These are phyloP conservation scores for Litsea cubeba DNA, from an alignment of 164 flowering plant species.

Conservation along the genomic window DNA sequence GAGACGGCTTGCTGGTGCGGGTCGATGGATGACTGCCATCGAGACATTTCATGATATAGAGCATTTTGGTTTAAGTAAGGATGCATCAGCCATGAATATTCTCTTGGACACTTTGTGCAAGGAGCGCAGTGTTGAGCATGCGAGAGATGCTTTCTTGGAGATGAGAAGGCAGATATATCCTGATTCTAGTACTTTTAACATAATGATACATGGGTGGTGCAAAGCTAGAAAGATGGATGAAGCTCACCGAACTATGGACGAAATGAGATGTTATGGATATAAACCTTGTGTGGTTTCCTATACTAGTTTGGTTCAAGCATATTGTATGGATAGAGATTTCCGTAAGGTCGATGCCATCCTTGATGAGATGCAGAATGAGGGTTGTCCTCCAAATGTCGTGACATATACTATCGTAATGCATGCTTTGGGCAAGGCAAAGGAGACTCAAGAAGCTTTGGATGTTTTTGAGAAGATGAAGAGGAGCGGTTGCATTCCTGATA, in stretches of 20 bases:
- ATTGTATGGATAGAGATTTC: conserved; percentile 52
- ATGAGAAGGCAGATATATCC: conserved; percentile 36
- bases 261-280: conserved; percentile 43
- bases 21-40: conserved; percentile 39
- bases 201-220: conserved; percentile 65
- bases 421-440: conserved; percentile 53
- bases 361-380: conserved; percentile 47
- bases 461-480: conserved; percentile 51
- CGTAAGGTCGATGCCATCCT: conserved; percentile 42
- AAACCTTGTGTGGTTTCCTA: conserved; percentile 50
- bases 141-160: conserved; percentile 37
- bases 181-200: conserved; percentile 39
- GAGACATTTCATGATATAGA: conserved; percentile 39
- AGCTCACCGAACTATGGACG: conserved; percentile 41
- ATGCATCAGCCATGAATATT: conserved; percentile 37
- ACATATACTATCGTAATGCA: conserved; percentile 59
- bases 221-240: conserved; percentile 38
- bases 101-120: conserved; percentile 57
- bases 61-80: conserved; percentile 40
- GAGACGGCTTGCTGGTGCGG: conserved; percentile 49
- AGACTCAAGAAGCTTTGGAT: conserved; percentile 41
- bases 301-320: conserved; percentile 50
- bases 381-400: conserved; percentile 44
- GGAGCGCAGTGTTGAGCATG: conserved; percentile 44
- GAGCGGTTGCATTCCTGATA: conserved; percentile 44